Evolutionary conservation across 2,329 filamentous ascomycete genomes (phyloP).

Genomic region (Fusarium anthophilum): DNA sequence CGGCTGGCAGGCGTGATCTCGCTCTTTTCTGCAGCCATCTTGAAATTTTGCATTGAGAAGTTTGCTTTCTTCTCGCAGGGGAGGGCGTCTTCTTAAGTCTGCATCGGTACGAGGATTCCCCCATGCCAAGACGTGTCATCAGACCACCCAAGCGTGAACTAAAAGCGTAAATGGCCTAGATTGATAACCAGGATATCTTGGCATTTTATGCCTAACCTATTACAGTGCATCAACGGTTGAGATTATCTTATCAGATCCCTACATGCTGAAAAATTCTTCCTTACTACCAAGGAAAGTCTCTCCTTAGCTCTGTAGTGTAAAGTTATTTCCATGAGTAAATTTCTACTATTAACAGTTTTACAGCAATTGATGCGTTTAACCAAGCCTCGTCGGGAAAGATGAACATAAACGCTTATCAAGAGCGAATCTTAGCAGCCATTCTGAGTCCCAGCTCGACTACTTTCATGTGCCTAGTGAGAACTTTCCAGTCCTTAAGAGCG

Average conservation of each 20-base stretch:
- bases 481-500: neutral
- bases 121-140: neutral
- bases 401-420: neutral
- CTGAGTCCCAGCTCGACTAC: no score
- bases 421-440: neutral
- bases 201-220: neutral
- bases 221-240: neutral
- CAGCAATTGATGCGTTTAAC: no score
- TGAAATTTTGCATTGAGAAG: rapidly evolving
- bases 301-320: neutral
- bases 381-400: neutral
- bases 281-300: rapidly evolving
- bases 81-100: neutral
- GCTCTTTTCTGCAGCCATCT: neutral
- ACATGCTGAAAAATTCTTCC: neutral
- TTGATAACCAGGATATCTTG: neutral
- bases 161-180: neutral
- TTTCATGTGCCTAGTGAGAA: no score
- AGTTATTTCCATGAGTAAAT: neutral
- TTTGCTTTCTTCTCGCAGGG: rapidly evolving
- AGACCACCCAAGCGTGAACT: neutral
- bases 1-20: neutral
- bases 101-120: no score
- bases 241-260: neutral
- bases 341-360: neutral